phyloP scores from a whole-genome alignment of 768 basidiomycete genomes.

The Auricularia sp. region DNA sequence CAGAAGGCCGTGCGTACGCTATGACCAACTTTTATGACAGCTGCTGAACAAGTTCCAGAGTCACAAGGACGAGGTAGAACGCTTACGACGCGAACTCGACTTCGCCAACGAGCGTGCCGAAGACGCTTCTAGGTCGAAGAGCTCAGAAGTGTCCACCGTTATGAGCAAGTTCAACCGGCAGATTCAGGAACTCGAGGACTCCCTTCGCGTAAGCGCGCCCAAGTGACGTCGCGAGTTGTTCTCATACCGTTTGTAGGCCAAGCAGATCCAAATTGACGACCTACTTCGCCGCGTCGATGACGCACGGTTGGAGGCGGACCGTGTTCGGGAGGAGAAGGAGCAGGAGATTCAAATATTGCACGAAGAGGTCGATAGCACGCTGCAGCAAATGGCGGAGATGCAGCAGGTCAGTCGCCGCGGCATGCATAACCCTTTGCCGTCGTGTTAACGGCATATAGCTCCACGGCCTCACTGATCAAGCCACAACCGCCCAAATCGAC shows the following conservation, averaged over 20 bases:
- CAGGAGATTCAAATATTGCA: conserved; percentile 92
- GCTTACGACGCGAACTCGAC: conserved; percentile 79
- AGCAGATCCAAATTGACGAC: conserved; percentile 95
- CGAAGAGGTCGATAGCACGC: conserved; percentile 88
- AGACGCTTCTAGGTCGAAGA: conserved; percentile 83
- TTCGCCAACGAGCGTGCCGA: conserved; percentile 99
- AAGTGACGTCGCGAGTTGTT: neutral
- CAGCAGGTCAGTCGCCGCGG: conserved; percentile 50
- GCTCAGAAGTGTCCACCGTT: conserved; percentile 80
- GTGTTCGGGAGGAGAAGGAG: conserved; percentile 88
- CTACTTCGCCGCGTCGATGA: conserved; percentile 71
- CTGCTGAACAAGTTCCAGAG: conserved; percentile 26
- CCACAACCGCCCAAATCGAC: conserved; percentile 94
- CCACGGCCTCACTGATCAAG: conserved; percentile 76
- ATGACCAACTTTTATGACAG: neutral
- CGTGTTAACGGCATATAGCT: conserved; percentile 36
- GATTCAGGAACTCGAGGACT: conserved; percentile 91
- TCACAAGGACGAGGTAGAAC: conserved; percentile 92
- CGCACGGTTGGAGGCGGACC: conserved; percentile 65
- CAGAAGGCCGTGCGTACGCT: conserved; percentile 53
- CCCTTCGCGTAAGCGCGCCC: conserved; percentile 56
- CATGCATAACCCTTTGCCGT: neutral
- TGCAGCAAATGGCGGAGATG: conserved; percentile 76
- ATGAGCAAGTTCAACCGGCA: conserved; percentile 93
- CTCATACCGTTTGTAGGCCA: conserved; percentile 42